Evolutionary conservation across 306 rosid genomes (phyloP).

Genomic region (Castanopsis chinensis): DNA sequence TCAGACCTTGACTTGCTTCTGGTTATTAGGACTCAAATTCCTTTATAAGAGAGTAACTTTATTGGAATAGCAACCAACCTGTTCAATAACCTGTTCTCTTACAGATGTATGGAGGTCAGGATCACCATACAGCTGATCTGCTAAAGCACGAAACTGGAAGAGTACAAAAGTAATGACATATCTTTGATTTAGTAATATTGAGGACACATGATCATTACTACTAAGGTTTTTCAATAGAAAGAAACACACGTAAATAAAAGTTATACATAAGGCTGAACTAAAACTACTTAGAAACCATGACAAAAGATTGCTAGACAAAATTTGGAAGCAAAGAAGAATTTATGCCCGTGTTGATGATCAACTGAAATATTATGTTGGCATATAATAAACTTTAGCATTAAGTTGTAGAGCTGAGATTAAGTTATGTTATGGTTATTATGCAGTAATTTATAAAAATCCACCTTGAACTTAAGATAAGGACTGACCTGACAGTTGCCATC

Average conservation of each 20-base stretch:
- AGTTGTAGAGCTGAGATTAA: too few relatives aligned
- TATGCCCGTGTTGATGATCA: too few relatives aligned
- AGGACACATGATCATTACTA: background rate
- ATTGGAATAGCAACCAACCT: constrained; percentile 44
- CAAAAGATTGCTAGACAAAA: too few relatives aligned
- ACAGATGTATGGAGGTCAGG: constrained; percentile 69
- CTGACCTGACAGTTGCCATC: constrained; percentile 97
- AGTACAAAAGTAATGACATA: constrained; percentile 25
- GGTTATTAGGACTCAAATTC: constrained; percentile 10
- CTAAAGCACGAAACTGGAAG: constrained; percentile 81
- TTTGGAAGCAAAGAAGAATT: too few relatives aligned
- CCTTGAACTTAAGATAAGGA: constrained; percentile 3
- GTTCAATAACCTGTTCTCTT: constrained; percentile 67
- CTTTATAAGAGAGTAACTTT: background rate
- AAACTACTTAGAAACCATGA: too few relatives aligned
- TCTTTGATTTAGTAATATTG: constrained; percentile 4
- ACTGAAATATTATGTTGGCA: too few relatives aligned
- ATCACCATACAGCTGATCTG: constrained; percentile 91
- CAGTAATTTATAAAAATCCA: background rate
- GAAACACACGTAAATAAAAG: background rate
- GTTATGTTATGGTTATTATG: too few relatives aligned
- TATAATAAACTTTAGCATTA: background rate
- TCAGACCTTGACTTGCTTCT: background rate
- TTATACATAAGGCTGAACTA: background rate
- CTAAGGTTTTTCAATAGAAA: background rate